A percentile compares a stretch with the other conserved stretches of the same genome.
These are phyloP conservation scores for Bombardia bombarda DNA, from an alignment of 495 filamentous ascomycete species.

Conservation along the genomic window DNA sequence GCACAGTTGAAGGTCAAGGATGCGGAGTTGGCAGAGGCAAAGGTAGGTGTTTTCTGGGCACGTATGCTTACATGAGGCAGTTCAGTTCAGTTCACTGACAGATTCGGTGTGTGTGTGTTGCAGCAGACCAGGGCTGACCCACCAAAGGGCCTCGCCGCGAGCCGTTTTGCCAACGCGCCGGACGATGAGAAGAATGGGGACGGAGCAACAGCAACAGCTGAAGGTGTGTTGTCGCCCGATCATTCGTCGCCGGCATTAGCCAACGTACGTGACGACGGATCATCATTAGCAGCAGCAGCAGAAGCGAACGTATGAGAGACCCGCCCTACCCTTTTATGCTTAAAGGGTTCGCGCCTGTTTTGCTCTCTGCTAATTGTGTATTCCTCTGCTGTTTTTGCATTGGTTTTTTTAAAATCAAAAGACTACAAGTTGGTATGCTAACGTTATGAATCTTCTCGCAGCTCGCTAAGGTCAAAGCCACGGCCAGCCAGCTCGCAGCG, in stretches of 20 bases:
- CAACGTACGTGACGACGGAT: too few relatives aligned
- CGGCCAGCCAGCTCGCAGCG: constrained; percentile 35
- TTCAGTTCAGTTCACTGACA: too few relatives aligned
- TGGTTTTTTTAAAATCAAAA: not conserved
- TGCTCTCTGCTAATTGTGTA: too few relatives aligned
- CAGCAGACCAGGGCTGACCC: constrained; percentile 22
- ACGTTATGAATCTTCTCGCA: constrained; percentile 18
- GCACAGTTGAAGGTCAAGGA: constrained; percentile 44
- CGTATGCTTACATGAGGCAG: not conserved
- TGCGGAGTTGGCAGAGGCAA: constrained; percentile 45
- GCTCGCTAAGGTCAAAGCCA: constrained; percentile 41
- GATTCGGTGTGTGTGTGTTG: not conserved
- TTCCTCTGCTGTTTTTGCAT: not conserved
- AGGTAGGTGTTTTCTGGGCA: constrained; percentile 24
- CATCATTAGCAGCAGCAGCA: too few relatives aligned
- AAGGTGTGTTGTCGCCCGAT: constrained; percentile 46
- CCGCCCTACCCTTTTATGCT: too few relatives aligned
- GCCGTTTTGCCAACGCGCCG: constrained; percentile 39
- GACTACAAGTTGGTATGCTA: not conserved
- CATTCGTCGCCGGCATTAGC: constrained; percentile 48
- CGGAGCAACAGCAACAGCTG: constrained; percentile 26
- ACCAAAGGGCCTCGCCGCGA: constrained; percentile 35
- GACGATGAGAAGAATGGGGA: constrained; percentile 10
- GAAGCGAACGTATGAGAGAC: too few relatives aligned
- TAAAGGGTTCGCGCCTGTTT: constrained; percentile 25